Percentiles rank a stretch among this genome's conserved stretches.
phyloP scores from a whole-genome alignment of 1,139 yeast genomes.

The Yamadazyma triangularis region DNA sequence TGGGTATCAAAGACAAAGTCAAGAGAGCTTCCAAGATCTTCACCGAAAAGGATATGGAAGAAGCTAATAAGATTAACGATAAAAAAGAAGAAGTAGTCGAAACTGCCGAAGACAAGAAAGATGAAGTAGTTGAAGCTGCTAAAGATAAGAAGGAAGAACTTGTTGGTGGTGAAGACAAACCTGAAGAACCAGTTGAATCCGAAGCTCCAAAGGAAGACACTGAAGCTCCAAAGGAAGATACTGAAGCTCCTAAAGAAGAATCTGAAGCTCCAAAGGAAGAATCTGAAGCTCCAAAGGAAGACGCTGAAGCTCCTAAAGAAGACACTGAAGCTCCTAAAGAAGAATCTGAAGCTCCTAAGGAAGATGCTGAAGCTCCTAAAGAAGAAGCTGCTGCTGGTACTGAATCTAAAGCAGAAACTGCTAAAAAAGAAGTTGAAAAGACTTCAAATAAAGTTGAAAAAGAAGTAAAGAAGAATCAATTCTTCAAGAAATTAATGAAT shows the following conservation, averaged over 20 bases:
- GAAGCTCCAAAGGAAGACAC: constrained; percentile 10
- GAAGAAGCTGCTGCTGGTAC: constrained; percentile 10
- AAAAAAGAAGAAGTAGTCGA: constrained; percentile 12
- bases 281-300: constrained; percentile 8
- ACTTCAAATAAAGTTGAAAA: constrained; percentile 26
- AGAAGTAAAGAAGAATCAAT: constrained; percentile 43
- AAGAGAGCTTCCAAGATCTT: constrained; percentile 45
- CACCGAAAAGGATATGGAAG: constrained; percentile 22
- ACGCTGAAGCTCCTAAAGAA: constrained; percentile 6
- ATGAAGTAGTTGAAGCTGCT: constrained; percentile 8
- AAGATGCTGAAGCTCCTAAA: constrained; percentile 9
- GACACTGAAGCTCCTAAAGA: constrained; percentile 8
- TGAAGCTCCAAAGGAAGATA: constrained; percentile 10
- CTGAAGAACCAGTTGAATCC: too few relatives aligned
- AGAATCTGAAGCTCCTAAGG: constrained; percentile 5
- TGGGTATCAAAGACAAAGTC: constrained; percentile 45
- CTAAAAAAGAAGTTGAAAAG: constrained; percentile 27
- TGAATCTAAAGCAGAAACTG: constrained; percentile 16
- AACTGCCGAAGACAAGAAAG: constrained; percentile 8
- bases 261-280: constrained; percentile 7
- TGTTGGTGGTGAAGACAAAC: constrained; percentile 12
- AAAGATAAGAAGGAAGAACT: constrained; percentile 7
- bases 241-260: constrained; percentile 5
- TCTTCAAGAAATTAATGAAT: constrained; percentile 46
- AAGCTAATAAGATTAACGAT: constrained; percentile 16